Base-by-base conservation (phyloP, 2,329 filamentous ascomycete species). In the Phialocephala subalpina region DNA sequence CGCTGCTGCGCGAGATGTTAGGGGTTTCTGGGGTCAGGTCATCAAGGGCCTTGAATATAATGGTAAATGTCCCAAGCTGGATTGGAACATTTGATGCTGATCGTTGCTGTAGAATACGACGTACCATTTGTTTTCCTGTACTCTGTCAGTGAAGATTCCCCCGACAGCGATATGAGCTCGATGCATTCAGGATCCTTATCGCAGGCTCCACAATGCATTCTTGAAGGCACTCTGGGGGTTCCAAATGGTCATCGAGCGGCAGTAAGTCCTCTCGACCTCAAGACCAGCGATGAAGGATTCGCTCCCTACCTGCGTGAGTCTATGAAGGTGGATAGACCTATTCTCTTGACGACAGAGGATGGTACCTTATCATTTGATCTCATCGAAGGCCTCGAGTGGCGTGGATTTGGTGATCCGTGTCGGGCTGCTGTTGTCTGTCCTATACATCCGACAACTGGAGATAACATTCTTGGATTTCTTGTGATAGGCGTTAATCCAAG, bases 401-500 rank as follows among this genome's bases (percentile, higher is more conserved):
- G 90, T 71, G 91, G 92, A 0, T 92, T 92, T 69, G 89, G 88
- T 1, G 90, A 94, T 69, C 83, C 88, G 4, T 92, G 90, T 64
- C 84, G 83, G 18, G 88, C 90, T 0, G 86, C 93, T 18, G 90
- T 95, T 4, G 84, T 95, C 1, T 92, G 93, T 73, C 92, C 93
- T 0, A 90, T 97, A 18, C 89, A 93, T 72, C 90, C 92, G 0
- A 94, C 91, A 0, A 83, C 88, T 1, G 89, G 88, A 2, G 91
- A 94, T 62, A 86, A 85, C 1, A 89, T 92, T 0, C 85, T 94
- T 0, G 93, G 92, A 0, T 96, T 96, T 73, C 83, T 96, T 9
- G 86, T 96, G 2, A 83, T 96, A 76, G 93, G 92, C 3, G 82
- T 92, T 11, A 97, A 97, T 74, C 92, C 93, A 1, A 83, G 92